Evolutionary conservation across 441 rosid genomes (phyloP).

Genomic region (Gossypium davidsonii): DNA sequence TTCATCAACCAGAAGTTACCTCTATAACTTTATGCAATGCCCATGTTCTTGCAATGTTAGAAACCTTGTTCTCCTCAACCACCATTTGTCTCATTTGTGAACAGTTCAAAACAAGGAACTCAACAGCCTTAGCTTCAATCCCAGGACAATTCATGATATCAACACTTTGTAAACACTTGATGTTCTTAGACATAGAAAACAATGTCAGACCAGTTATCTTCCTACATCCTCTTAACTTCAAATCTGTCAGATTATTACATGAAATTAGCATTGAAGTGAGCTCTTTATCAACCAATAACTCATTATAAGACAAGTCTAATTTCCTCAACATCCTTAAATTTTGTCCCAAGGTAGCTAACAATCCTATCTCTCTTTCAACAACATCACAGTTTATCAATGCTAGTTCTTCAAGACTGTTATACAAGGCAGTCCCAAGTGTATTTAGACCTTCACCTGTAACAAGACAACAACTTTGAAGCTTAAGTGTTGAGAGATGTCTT

Average conservation of each 20-base stretch:
- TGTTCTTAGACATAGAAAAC: conserved; percentile 36
- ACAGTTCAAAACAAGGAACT: conserved; percentile 41
- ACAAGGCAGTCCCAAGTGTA: conserved; percentile 42
- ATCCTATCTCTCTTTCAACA: conserved; percentile 58
- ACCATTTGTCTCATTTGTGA: conserved; percentile 33
- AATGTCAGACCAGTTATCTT: conserved; percentile 36
- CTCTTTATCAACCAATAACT: conserved; percentile 57
- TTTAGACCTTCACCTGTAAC: conserved; percentile 66
- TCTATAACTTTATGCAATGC: conserved; percentile 38
- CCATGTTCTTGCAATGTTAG: conserved; percentile 35
- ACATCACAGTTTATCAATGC: conserved; percentile 63
- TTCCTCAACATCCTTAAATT: conserved; percentile 47
- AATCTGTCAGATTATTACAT: conserved; percentile 40
- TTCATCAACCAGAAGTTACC: conserved; percentile 27
- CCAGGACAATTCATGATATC: conserved; percentile 46
- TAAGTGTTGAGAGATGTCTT: conserved; percentile 40
- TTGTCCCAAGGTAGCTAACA: conserved; percentile 76
- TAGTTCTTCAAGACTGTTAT: conserved; percentile 48
- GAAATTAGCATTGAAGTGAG: conserved; percentile 59
- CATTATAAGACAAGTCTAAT: conserved; percentile 56
- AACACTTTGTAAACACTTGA: conserved; percentile 41
- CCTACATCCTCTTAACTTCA: conserved; percentile 63
- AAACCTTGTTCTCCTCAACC: conserved; percentile 57
- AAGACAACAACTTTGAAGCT: conserved; percentile 71
- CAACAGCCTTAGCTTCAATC: conserved; percentile 44